Percentiles rank a stretch among this genome's conserved stretches.
phyloP scores from a whole-genome alignment of 2,329 filamentous ascomycete genomes.

The Pezicula neosporulosa region DNA sequence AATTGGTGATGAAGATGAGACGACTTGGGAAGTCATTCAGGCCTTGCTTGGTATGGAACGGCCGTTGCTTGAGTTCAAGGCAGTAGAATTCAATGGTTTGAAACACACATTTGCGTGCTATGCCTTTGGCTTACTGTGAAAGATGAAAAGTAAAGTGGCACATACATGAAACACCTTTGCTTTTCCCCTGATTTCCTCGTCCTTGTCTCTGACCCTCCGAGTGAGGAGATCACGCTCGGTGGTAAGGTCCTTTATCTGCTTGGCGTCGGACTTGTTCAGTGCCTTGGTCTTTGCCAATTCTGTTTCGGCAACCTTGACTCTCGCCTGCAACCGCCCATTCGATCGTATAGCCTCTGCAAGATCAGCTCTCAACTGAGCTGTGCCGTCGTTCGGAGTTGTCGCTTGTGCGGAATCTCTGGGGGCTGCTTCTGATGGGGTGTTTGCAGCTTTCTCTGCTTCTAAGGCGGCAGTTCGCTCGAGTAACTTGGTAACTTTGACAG shows the following conservation, averaged over 20 bases:
- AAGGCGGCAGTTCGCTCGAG: slow-evolving; percentile 63
- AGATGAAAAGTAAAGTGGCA: slow-evolving; percentile 5
- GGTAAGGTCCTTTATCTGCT: slow-evolving; percentile 58
- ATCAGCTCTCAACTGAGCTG: slow-evolving; percentile 59
- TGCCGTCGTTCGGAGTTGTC: slow-evolving; percentile 22
- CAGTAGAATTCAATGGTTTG: too few relatives aligned
- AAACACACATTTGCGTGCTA: not conserved
- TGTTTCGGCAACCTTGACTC: slow-evolving; percentile 57
- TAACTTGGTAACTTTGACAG: slow-evolving; percentile 56
- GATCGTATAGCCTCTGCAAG: slow-evolving; percentile 75
- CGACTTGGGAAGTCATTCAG: too few relatives aligned
- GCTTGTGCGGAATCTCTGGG: slow-evolving; percentile 22
- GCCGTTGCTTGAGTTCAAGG: too few relatives aligned
- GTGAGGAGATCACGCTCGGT: slow-evolving; percentile 59
- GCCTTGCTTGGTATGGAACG: too few relatives aligned
- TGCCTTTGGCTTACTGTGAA: slow-evolving; percentile 3
- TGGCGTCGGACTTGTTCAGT: slow-evolving; percentile 56
- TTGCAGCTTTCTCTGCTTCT: slow-evolving; percentile 51
- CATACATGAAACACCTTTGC: slow-evolving; percentile 73
- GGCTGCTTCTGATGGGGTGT: slow-evolving; percentile 20
- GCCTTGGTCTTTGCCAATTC: slow-evolving; percentile 63
- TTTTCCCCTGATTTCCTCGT: slow-evolving; percentile 83
- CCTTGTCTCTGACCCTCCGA: slow-evolving; percentile 70
- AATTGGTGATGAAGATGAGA: too few relatives aligned
- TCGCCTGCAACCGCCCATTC: slow-evolving; percentile 62